Evolutionary conservation across 2,329 filamentous ascomycete species (phyloP), one percentile per base, ranked within the genome.

Genomic region (Pseudohalonectria lignicola): DNA sequence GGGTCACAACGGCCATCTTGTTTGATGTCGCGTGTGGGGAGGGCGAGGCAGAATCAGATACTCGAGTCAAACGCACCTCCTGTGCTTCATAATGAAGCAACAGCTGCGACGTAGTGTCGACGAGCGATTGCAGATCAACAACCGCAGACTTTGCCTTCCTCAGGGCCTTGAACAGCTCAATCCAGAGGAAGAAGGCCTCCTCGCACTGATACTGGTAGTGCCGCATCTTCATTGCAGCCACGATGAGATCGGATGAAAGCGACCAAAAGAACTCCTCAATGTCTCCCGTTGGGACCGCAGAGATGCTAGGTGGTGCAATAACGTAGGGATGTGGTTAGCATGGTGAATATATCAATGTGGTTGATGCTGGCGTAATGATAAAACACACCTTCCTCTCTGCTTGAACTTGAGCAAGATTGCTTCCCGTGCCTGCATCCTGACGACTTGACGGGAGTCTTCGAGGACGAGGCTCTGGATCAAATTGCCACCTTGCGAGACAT

Each of bases 191-290:
- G 37, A 76, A 64, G 13, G 68, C 49, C 35, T 74, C 67, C 18
- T 64, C 57, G 40, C 67, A 68, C 21, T 56, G 53, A 6, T 37
- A 40, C 10, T n/a, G n/a, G n/a, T n/a, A n/a, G n/a, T n/a, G n/a
- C n/a, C 60, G 52, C 39, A 51, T 46, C 1, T 25, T 34, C 4
- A 53, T 50, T 17, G 62, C 62, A 35, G 51, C 49, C 13, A 53
- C 55, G 6, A 68, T 47, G 20, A 67, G 50, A 11, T 49, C 49
- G 7, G 55, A 54, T 9, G 66, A 45, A 8, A 64, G 44, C 2
- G 67, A 62, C 69, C 69, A 73, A 42, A 74, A 66, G 25, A 66
- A 59, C 13, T 59, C 52, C 12, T 61, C 57, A 39, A 71, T 64
- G 11, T 61, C 58, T 3, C 54, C 43, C 3, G 60, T 49, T 9